Conservation (phyloP, 257 asterid genomes). For the Scutellaria minor region DNA sequence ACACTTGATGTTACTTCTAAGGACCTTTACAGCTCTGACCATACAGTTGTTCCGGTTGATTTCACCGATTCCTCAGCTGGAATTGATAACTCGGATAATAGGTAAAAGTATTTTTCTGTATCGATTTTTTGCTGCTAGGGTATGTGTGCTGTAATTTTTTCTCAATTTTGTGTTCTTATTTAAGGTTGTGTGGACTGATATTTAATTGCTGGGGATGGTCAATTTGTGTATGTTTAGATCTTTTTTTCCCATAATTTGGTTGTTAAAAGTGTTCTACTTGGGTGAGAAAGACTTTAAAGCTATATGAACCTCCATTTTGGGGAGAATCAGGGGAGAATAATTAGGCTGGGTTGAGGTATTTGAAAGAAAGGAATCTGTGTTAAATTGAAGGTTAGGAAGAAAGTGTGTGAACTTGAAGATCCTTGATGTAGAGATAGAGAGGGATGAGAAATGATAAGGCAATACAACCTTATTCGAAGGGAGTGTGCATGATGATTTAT, state of each 20-base stretch:
- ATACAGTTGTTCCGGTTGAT: conserved; percentile 86
- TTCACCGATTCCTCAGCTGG: conserved; percentile 63
- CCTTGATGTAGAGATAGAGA: conserved; percentile 11
- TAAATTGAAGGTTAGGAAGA: conserved; percentile 21
- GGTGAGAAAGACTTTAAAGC: too few relatives aligned
- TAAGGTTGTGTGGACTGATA: neutral
- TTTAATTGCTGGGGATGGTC: neutral
- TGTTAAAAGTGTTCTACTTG: too few relatives aligned
- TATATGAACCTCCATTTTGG: too few relatives aligned
- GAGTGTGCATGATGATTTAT: neutral
- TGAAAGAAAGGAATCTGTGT: neutral
- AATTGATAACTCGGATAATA: conserved; percentile 48
- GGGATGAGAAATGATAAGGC: conserved; percentile 4
- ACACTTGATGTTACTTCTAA: conserved; percentile 91
- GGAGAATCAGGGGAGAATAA: neutral
- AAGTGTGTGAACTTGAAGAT: neutral
- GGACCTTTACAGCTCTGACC: conserved; percentile 90
- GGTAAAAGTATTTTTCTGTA: conserved; percentile 37
- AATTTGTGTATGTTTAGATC: neutral
- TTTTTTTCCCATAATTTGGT: neutral
- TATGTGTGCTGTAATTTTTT: neutral
- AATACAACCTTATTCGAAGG: neutral
- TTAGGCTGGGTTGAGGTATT: conserved; percentile 1
- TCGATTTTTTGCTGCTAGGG: conserved; percentile 4
- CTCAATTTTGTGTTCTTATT: conserved; percentile 6